Percentiles rank a stretch among this genome's conserved stretches.
Evolutionary conservation across 2,329 filamentous ascomycete genomes (phyloP).

Genomic region (Blastomyces silverae): DNA sequence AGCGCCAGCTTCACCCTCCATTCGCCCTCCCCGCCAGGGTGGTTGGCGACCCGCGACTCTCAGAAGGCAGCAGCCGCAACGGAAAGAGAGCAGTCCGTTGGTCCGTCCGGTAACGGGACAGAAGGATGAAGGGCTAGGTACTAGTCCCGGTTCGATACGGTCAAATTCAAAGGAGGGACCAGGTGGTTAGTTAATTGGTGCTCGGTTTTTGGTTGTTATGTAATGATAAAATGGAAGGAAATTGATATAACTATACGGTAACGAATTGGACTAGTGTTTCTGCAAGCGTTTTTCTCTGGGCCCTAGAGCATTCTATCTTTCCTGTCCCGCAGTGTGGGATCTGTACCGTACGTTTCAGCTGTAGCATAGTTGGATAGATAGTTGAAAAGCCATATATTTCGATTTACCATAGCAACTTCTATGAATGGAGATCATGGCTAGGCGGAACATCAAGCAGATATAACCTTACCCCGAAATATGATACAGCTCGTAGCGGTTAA

Average conservation of each 20-base stretch:
- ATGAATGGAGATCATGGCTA: background rate
- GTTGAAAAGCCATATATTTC: background rate
- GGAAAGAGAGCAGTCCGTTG: constrained; percentile 34
- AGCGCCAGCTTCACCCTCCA: constrained; percentile 24
- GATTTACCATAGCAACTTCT: background rate
- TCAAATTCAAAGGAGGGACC: background rate
- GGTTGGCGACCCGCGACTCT: constrained; percentile 21
- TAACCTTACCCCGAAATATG: no score
- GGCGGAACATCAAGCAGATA: no score
- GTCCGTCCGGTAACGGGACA: constrained; percentile 26
- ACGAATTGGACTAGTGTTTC: background rate
- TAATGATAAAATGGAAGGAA: background rate
- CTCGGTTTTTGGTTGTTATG: background rate
- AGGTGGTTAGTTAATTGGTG: background rate
- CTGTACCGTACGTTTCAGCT: background rate
- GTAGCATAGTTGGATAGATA: background rate
- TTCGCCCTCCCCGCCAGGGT: constrained; percentile 18
- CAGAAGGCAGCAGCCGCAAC: constrained; percentile 12
- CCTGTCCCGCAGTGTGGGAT: background rate
- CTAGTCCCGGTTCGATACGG: constrained; percentile 23
- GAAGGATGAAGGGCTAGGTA: constrained; percentile 31
- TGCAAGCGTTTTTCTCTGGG: background rate
- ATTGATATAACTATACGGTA: background rate
- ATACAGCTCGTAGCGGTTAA: background rate
- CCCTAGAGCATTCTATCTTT: background rate